These are phyloP conservation scores for Metschnikowia santaceciliae DNA, from an alignment of 805 yeast genomes.

Conservation along the genomic window DNA sequence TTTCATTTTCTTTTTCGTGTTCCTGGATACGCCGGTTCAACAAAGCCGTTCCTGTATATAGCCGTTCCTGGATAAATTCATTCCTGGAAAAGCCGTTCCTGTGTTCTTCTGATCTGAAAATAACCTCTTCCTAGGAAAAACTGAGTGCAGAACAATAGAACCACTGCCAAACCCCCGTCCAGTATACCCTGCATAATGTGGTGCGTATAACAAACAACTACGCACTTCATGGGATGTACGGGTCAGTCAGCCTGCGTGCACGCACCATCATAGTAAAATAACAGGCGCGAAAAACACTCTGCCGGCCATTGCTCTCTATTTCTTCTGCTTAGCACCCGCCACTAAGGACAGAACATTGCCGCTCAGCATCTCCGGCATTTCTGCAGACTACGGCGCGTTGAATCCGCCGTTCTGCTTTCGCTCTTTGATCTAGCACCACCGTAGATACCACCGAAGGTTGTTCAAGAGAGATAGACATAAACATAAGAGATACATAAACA, in stretches of 20 bases:
- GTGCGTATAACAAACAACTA: background rate
- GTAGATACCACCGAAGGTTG: background rate
- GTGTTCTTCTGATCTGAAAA: too few species aligned
- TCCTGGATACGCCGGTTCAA: too few species aligned
- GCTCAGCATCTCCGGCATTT: background rate
- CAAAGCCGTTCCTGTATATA: too few species aligned
- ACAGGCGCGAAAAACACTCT: background rate
- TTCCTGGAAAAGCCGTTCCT: too few species aligned
- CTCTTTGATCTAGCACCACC: background rate
- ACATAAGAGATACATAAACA: background rate
- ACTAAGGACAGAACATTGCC: conserved; percentile 1
- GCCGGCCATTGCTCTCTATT: background rate
- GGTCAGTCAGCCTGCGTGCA: background rate
- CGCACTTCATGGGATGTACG: background rate
- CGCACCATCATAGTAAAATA: background rate
- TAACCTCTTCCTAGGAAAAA: too few species aligned
- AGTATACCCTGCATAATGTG: too few species aligned
- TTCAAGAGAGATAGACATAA: background rate
- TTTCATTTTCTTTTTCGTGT: too few species aligned
- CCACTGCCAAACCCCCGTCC: too few species aligned
- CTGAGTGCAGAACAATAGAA: too few species aligned
- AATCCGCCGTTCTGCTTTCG: background rate
- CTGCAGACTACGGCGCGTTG: background rate
- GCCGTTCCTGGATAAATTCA: too few species aligned
- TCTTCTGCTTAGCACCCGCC: conserved; percentile 1